Conservation (phyloP, 208 protist species). For the Leishmania tarentolae region DNA sequence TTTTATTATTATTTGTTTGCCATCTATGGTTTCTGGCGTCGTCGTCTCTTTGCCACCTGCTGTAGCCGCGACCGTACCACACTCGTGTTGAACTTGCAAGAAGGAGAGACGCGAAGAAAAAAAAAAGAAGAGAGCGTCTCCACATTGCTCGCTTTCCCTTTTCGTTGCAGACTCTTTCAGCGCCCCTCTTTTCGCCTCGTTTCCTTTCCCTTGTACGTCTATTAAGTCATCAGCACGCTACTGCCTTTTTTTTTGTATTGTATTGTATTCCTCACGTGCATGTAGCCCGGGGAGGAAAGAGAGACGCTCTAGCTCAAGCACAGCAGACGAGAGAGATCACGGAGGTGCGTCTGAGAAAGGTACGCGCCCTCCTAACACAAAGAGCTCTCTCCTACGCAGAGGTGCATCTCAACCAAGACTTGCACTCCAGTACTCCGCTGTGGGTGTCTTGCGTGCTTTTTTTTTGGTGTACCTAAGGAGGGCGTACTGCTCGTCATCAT, state of each 20-base stretch:
- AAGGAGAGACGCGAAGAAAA: no score
- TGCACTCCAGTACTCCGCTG: not conserved
- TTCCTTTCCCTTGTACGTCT: not conserved
- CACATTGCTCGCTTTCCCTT: not conserved
- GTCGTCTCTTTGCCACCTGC: no score
- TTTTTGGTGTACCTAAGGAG: not conserved
- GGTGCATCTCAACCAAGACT: not conserved
- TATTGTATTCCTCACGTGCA: not conserved
- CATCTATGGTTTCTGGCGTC: not conserved
- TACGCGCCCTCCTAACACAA: no score
- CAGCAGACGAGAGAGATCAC: no score
- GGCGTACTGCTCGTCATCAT: not conserved
- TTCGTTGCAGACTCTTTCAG: not conserved
- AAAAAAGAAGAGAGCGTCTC: no score
- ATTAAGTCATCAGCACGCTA: not conserved
- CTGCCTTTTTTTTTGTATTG: not conserved
- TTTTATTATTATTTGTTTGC: not conserved
- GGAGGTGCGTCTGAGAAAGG: no score
- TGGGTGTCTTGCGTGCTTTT: not conserved
- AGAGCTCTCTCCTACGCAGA: not conserved
- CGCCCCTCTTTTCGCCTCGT: not conserved
- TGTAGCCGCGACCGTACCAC: no score
- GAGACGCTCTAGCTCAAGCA: no score
- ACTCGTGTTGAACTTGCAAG: no score
- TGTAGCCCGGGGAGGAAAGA: no score